These are phyloP conservation scores for Calonectria pseudoreteaudii DNA, from an alignment of 2,329 filamentous ascomycete genomes.

Conservation along the genomic window DNA sequence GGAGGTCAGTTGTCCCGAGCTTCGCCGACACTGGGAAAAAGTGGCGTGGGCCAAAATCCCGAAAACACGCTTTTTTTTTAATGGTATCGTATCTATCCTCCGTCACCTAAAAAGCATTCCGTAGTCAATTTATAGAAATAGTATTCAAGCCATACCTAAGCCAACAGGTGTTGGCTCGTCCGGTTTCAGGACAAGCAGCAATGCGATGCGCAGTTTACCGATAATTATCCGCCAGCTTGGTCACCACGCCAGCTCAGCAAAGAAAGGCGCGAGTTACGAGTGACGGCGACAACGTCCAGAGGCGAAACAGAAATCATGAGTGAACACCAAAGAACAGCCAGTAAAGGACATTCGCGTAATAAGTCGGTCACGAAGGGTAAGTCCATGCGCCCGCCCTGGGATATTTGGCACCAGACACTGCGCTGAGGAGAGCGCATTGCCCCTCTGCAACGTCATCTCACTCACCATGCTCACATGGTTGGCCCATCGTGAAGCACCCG, in stretches of 20 bases:
- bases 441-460: slow-evolving; percentile 18
- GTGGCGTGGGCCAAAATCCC: neutral
- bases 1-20: no score
- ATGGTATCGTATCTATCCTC: neutral
- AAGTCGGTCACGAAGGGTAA: slow-evolving; percentile 54
- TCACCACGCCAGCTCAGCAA: slow-evolving; percentile 23
- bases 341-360: slow-evolving; percentile 50
- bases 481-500: neutral
- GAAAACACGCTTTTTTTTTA: neutral
- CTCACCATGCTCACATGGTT: slow-evolving; percentile 2
- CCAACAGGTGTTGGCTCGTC: neutral
- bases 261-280: slow-evolving; percentile 12
- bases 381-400: slow-evolving; percentile 15
- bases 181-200: neutral
- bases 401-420: neutral
- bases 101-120: neutral
- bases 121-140: neutral
- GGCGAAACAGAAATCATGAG: slow-evolving; percentile 41
- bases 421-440: neutral
- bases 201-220: slow-evolving; percentile 24
- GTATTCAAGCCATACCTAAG: neutral
- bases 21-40: neutral
- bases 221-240: slow-evolving; percentile 37
- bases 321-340: slow-evolving; percentile 42
- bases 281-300: slow-evolving; percentile 24